Percentiles rank a stretch among this genome's conserved stretches.
These are phyloP conservation scores for Tagetes erecta DNA, from an alignment of 129 eudicot genomes.

Conservation along the genomic window DNA sequence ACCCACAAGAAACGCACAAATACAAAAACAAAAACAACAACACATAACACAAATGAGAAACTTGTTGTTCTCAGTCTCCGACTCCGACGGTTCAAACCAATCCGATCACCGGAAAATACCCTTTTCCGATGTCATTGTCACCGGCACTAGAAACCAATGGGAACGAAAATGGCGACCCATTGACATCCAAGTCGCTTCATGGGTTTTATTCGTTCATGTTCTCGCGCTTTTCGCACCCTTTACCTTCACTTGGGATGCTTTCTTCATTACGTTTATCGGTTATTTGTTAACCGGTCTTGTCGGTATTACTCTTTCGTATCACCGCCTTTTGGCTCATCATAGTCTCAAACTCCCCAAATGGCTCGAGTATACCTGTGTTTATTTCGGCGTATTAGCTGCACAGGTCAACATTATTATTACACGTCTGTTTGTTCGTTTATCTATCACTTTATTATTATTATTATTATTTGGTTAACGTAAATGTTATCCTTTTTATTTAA, in stretches of 20 bases:
- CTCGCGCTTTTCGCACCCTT: constrained; percentile 38
- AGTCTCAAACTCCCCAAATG: constrained; percentile 42
- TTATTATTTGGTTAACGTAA: too few relatives aligned
- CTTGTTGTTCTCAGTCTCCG: constrained; percentile 34
- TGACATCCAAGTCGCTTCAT: constrained; percentile 33
- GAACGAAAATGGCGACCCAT: constrained; percentile 37
- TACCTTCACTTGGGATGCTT: constrained; percentile 40
- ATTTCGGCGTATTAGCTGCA: constrained; percentile 38
- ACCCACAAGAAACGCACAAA: constrained; percentile 37
- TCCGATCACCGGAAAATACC: constrained; percentile 38
- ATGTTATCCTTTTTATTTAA: not conserved
- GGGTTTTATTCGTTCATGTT: constrained; percentile 31
- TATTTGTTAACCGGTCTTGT: constrained; percentile 36
- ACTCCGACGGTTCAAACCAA: constrained; percentile 20
- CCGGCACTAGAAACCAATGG: constrained; percentile 33
- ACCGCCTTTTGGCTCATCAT: constrained; percentile 37
- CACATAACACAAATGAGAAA: constrained; percentile 30
- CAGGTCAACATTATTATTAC: constrained; percentile 24
- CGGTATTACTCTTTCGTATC: constrained; percentile 40
- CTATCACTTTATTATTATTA: not conserved
- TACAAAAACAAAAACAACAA: too few relatives aligned
- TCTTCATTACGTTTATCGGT: constrained; percentile 25
- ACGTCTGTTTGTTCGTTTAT: not conserved
- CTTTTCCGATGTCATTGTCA: constrained; percentile 36
- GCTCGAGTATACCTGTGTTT: constrained; percentile 42